A percentile compares a stretch with the other conserved stretches of the same genome.
phyloP scores from a whole-genome alignment of 2,329 filamentous ascomycete genomes.

The Cryphonectria japonica region DNA sequence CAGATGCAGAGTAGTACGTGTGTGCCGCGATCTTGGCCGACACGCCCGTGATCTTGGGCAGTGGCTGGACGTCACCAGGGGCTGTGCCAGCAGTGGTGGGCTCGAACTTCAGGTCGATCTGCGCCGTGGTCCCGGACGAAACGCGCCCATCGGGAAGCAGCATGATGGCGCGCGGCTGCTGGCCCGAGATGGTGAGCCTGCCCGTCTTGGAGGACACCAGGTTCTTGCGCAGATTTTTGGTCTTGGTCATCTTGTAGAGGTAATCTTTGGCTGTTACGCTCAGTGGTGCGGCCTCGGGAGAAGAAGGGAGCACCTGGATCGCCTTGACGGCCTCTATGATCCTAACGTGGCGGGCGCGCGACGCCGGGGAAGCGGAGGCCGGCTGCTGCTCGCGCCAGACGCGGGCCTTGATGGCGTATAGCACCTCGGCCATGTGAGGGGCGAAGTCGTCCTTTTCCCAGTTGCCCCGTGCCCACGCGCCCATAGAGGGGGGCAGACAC shows the following conservation, averaged over 20 bases:
- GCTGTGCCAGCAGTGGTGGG: slow-evolving; percentile 44
- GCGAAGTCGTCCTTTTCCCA: slow-evolving; percentile 60
- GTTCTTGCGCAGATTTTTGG: slow-evolving; percentile 57
- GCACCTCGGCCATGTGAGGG: slow-evolving; percentile 57
- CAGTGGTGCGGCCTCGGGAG: slow-evolving; percentile 55
- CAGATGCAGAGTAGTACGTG: slow-evolving; percentile 55
- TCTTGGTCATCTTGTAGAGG: slow-evolving; percentile 54
- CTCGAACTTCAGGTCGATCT: slow-evolving; percentile 52
- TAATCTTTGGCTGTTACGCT: slow-evolving; percentile 52
- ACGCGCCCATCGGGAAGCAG: slow-evolving; percentile 53
- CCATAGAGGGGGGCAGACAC: slow-evolving; percentile 56
- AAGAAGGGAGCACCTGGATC: slow-evolving; percentile 57
- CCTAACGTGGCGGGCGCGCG: slow-evolving; percentile 30
- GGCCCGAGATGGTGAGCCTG: slow-evolving; percentile 49
- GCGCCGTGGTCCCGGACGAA: slow-evolving; percentile 47
- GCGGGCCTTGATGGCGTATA: slow-evolving; percentile 57
- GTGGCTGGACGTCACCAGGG: slow-evolving; percentile 44
- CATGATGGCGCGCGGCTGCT: slow-evolving; percentile 54
- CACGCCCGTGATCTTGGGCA: slow-evolving; percentile 54
- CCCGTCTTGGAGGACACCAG: slow-evolving; percentile 57
- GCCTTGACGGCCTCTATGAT: slow-evolving; percentile 48
- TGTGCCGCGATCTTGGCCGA: slow-evolving; percentile 55
- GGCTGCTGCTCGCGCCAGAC: slow-evolving; percentile 39
- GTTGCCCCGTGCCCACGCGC: slow-evolving; percentile 38
- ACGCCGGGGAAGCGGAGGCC: slow-evolving; percentile 18